Conservation (phyloP, 306 rosid genomes). For the Vicia sativa region DNA sequence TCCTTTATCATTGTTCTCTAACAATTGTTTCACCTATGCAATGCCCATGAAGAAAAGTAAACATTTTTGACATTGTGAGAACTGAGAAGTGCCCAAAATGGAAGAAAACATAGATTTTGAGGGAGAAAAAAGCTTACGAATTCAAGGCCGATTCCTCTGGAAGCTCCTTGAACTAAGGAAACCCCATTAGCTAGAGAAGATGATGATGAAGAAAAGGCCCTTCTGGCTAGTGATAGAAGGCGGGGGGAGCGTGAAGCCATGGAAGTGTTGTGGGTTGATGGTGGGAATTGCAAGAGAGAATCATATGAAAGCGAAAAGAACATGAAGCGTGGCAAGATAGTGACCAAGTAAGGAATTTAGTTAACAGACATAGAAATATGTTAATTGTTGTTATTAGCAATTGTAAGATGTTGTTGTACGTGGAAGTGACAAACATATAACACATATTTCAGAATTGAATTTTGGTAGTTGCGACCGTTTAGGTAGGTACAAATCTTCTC, state of each 20-base stretch:
- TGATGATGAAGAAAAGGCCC: constrained; percentile 42
- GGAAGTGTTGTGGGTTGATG: constrained; percentile 3
- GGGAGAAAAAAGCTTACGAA: constrained; percentile 40
- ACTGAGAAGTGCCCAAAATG: constrained; percentile 5
- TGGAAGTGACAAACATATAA: not conserved
- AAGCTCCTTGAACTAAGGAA: constrained; percentile 65
- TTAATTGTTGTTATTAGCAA: not conserved
- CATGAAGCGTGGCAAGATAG: constrained; percentile 34
- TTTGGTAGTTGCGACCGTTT: constrained; percentile 14
- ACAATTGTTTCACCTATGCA: constrained; percentile 74
- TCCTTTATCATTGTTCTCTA: constrained; percentile 76
- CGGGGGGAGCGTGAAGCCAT: constrained; percentile 46
- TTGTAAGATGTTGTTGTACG: not conserved
- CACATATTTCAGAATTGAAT: constrained; percentile 6
- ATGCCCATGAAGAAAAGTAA: not conserved
- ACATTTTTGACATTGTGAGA: constrained; percentile 18
- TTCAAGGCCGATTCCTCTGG: constrained; percentile 66
- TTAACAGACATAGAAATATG: not conserved
- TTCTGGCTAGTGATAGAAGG: constrained; percentile 31
- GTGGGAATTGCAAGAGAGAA: constrained; percentile 10
- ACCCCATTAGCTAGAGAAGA: constrained; percentile 42
- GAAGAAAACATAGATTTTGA: not conserved
- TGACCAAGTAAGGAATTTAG: constrained; percentile 19
- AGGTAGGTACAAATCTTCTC: not conserved
- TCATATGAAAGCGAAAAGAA: not conserved